phyloP scores from a whole-genome alignment of 2,329 filamentous ascomycete species.

The Neofusicoccum kwambonambiense region DNA sequence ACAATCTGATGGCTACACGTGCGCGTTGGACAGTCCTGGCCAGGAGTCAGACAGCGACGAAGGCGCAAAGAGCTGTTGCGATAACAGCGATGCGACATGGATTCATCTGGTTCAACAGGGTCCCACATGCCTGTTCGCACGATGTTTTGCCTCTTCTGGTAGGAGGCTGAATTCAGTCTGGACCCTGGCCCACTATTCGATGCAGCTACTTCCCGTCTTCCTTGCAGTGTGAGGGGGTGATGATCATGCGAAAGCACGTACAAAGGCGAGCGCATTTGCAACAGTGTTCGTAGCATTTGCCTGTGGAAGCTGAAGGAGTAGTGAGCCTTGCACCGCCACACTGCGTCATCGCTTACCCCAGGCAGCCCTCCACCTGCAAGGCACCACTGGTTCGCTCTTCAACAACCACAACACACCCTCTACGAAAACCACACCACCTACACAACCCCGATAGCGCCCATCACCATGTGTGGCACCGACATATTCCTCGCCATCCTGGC shows the following conservation, averaged over 20 bases:
- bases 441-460: background rate
- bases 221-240: background rate
- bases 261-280: background rate
- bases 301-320: background rate
- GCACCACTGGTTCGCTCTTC: background rate
- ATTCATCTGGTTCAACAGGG: background rate
- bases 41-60: too few relatives aligned
- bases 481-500: constrained; percentile 61
- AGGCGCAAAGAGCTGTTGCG: too few relatives aligned
- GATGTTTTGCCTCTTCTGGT: background rate
- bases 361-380: background rate
- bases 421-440: background rate
- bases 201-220: too few relatives aligned
- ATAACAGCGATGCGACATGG: too few relatives aligned
- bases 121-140: background rate
- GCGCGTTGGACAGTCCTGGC: too few relatives aligned
- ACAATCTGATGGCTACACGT: too few relatives aligned
- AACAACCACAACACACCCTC: background rate
- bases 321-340: background rate
- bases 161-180: background rate
- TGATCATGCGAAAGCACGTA: background rate
- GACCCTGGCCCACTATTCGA: background rate
- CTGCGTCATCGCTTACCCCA: constrained; percentile 15
- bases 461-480: constrained; percentile 58
- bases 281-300: background rate